Percentiles rank a stretch among this genome's conserved stretches.
phyloP scores from a whole-genome alignment of 306 rosid genomes.

The Datisca glomerata region DNA sequence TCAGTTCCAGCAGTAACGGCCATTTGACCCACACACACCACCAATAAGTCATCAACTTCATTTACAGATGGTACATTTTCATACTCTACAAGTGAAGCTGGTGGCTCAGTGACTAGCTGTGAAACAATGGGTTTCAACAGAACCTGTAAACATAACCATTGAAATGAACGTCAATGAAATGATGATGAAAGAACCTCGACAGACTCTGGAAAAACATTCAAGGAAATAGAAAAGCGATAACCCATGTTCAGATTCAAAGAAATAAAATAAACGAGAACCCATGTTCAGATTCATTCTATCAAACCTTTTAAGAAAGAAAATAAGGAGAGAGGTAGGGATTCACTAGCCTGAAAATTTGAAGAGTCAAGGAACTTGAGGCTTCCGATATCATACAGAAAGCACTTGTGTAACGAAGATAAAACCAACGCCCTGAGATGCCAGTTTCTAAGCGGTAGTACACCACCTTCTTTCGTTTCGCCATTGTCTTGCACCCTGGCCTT shows the following conservation, averaged over 20 bases:
- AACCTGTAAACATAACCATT: conserved; percentile 31
- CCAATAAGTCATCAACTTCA: conserved; percentile 76
- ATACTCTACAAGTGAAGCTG: conserved; percentile 39
- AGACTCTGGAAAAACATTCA: too few relatives aligned
- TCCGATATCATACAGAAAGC: conserved; percentile 84
- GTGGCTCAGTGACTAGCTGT: conserved; percentile 71
- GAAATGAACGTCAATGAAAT: background rate
- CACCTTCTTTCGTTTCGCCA: conserved; percentile 19
- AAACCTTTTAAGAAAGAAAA: too few relatives aligned
- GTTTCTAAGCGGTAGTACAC: conserved; percentile 21
- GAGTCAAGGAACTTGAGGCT: conserved; percentile 64
- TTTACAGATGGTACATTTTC: conserved; percentile 37
- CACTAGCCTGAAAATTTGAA: conserved; percentile 68
- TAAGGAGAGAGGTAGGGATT: conserved; percentile 14
- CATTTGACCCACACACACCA: conserved; percentile 79
- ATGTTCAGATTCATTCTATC: too few relatives aligned
- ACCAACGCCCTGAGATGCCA: conserved; percentile 84
- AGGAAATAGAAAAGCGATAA: too few relatives aligned
- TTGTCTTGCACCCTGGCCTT: conserved; percentile 50
- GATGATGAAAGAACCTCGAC: too few relatives aligned
- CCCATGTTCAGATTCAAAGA: too few relatives aligned
- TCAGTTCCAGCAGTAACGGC: conserved; percentile 89
- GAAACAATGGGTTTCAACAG: conserved; percentile 75
- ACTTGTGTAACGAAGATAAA: conserved; percentile 71
- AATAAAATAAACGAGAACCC: too few relatives aligned